Conservation (phyloP, 768 basidiomycete genomes). For the Mycena capillaripes region DNA sequence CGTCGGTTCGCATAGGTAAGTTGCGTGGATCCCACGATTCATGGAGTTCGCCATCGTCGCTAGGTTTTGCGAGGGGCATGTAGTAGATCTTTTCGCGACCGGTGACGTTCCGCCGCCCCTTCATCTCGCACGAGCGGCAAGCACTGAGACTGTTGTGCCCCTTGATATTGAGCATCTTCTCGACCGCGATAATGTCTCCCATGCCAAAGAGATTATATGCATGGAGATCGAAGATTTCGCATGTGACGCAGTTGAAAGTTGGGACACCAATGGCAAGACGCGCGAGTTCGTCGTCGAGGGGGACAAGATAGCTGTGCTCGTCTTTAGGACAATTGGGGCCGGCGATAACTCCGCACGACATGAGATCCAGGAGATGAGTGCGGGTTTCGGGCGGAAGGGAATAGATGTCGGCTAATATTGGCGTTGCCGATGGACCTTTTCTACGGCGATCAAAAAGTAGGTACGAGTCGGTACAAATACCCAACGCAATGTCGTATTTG, state of each 20-base stretch:
- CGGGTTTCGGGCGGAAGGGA: too few relatives aligned
- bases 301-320: background rate
- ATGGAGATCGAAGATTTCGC: conserved; percentile 42
- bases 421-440: too few relatives aligned
- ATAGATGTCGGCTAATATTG: too few relatives aligned
- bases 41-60: conserved; percentile 5
- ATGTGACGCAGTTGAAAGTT: conserved; percentile 37
- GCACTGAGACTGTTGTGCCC: conserved; percentile 52
- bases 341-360: too few relatives aligned
- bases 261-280: conserved; percentile 25
- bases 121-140: conserved; percentile 52
- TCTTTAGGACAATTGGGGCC: too few relatives aligned
- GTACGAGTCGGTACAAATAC: too few relatives aligned
- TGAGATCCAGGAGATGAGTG: too few relatives aligned
- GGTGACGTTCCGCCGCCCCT: conserved; percentile 37
- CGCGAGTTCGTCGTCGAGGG: conserved; percentile 2
- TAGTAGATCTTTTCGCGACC: conserved; percentile 43
- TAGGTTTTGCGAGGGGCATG: conserved; percentile 39
- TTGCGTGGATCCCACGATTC: conserved; percentile 35
- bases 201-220: conserved; percentile 44
- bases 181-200: conserved; percentile 51
- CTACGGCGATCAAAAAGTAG: too few relatives aligned
- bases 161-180: conserved; percentile 50
- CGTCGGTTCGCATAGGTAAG: conserved; percentile 52
- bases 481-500: too few relatives aligned